Evolutionary conservation across 139 green algal species (phyloP).

Genomic region (Choricystis sp.): DNA sequence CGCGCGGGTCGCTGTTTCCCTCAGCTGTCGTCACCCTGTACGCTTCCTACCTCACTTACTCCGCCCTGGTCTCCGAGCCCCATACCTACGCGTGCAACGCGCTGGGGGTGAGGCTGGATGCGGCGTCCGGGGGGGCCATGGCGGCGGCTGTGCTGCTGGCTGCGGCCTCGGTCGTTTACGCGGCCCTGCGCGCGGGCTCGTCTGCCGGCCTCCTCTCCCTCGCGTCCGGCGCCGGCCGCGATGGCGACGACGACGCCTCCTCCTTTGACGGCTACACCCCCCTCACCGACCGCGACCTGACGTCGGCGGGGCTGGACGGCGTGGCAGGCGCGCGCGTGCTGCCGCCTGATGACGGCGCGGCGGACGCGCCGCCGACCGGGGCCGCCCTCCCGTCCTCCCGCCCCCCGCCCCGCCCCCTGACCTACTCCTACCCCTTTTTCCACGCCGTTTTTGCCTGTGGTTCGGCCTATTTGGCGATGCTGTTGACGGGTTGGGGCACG

Average conservation of each 20-base stretch:
- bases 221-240: slow-evolving; percentile 17
- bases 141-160: slow-evolving; percentile 66
- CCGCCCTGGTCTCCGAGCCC: slow-evolving; percentile 64
- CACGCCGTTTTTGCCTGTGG: slow-evolving; percentile 93
- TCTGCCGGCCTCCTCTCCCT: slow-evolving; percentile 55
- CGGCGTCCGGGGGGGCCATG: slow-evolving; percentile 55
- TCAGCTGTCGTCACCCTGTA: slow-evolving; percentile 68
- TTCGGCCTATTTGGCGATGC: slow-evolving; percentile 90
- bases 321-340: slow-evolving; percentile 3
- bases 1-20: slow-evolving; percentile 76
- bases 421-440: slow-evolving; percentile 75
- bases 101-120: slow-evolving; percentile 49
- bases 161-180: slow-evolving; percentile 79
- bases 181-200: slow-evolving; percentile 75
- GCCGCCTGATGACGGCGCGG: not conserved
- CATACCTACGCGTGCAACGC: slow-evolving; percentile 83
- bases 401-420: no score
- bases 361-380: not conserved
- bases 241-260: slow-evolving; percentile 3
- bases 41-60: slow-evolving; percentile 78
- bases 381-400: slow-evolving; percentile 3
- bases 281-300: slow-evolving; percentile 24
- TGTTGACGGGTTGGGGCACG: slow-evolving; percentile 91
- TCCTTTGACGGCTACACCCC: slow-evolving; percentile 2
- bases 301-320: slow-evolving; percentile 53